phyloP scores from a whole-genome alignment of 805 yeast genomes.

The Spathaspora sp. region DNA sequence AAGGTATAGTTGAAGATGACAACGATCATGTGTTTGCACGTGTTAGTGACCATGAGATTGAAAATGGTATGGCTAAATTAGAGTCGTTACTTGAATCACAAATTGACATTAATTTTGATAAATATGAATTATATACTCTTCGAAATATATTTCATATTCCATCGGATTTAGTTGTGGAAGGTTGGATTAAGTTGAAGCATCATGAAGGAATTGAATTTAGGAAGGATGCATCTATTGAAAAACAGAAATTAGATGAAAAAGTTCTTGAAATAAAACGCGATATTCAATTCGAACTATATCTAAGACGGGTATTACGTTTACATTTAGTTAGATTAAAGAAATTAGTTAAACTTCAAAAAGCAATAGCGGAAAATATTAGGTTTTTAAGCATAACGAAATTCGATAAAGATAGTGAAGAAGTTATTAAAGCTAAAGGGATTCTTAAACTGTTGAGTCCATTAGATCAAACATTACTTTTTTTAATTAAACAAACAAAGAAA shows the following conservation, averaged over 20 bases:
- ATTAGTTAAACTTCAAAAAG: slow-evolving; percentile 27
- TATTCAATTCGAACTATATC: slow-evolving; percentile 40
- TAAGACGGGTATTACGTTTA: slow-evolving; percentile 38
- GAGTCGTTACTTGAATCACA: slow-evolving; percentile 73
- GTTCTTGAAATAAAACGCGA: slow-evolving; percentile 32
- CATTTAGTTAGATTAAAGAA: slow-evolving; percentile 37
- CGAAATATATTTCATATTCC: slow-evolving; percentile 77
- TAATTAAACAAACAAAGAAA: slow-evolving; percentile 41
- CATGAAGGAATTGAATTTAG: slow-evolving; percentile 50
- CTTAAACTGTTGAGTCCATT: slow-evolving; percentile 40
- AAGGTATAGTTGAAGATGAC: background rate
- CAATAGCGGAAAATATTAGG: slow-evolving; percentile 26
- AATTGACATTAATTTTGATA: slow-evolving; percentile 81
- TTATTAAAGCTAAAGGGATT: slow-evolving; percentile 15
- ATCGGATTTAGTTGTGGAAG: slow-evolving; percentile 54
- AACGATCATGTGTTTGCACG: background rate
- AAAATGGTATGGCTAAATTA: slow-evolving; percentile 73
- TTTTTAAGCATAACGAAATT: slow-evolving; percentile 18
- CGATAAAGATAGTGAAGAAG: background rate
- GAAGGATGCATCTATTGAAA: slow-evolving; percentile 1
- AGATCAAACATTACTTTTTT: slow-evolving; percentile 44
- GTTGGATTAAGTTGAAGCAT: slow-evolving; percentile 66
- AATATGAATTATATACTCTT: slow-evolving; percentile 75
- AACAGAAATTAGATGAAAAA: slow-evolving; percentile 20
- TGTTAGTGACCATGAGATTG: slow-evolving; percentile 46